Base-by-base conservation (phyloP, 495 filamentous ascomycete species). In the Articulospora tetracladia region DNA sequence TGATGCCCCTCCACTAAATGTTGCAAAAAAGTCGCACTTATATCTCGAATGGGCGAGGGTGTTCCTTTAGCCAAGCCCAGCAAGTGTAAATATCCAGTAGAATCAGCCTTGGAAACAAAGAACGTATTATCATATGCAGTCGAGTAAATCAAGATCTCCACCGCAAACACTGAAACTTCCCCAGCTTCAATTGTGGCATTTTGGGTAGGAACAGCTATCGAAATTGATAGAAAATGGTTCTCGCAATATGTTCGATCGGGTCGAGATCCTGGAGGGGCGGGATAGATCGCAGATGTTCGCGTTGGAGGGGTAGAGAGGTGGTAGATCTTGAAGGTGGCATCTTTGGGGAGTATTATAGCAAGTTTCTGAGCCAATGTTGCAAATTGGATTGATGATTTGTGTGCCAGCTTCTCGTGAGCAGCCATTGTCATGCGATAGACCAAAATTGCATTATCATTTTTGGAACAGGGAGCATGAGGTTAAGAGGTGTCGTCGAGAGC, bases 51-150 rank as follows among this genome's bases (percentile, higher is more conserved):
- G 0, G 90, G 84, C 1, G 92, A 97, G 1, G 86, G 81, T 3
- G 82, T 82, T 19, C 81, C 81, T 48, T 79, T 75, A 1, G 81
- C 76, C 0, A 87, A 69, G 27, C 81, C 73, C 36, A 92, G 79
- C 0, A 87, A 75, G 67, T 88, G 78, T 25, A 97, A 73, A 65
- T 90, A 93, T 49, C 94, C 94, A 1, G 93, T 97, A 17, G 93
- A 97, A 73, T 99, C 94, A 51, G 94, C 94, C 74, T 99, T 99
- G 57, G 91, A 92, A 36, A 99, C 86, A 73, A 98, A 99, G 32
- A 98, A 81, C 34, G 87, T 96, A 3, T 88, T 95, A 30, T 89
- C 81, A 72, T 84, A 82, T 61, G 83, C 83, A 30, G 90, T 95
- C 22, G 89, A 86, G 63, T 86, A 86, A 52, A 95, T 81, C 57